Evolutionary conservation across 1,284 basidiomycete genomes (phyloP).

Genomic region (Malassezia pachydermatis): DNA sequence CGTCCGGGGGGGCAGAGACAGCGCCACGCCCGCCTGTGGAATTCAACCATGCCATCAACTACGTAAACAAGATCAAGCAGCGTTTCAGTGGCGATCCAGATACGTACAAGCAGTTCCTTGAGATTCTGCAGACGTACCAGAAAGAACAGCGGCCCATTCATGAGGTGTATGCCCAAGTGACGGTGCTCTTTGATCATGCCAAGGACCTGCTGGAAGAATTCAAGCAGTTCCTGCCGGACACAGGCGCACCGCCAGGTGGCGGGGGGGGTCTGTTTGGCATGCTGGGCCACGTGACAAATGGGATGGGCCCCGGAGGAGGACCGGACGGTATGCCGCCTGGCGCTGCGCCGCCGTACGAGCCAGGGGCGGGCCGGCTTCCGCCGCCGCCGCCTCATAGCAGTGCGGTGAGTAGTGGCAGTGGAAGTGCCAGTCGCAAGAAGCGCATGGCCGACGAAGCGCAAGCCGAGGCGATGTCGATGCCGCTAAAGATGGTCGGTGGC

Average conservation of each 20-base stretch:
- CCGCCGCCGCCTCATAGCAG: slow-evolving; percentile 45
- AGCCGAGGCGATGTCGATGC: neutral
- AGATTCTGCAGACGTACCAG: slow-evolving; percentile 94
- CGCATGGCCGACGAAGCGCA: slow-evolving; percentile 23
- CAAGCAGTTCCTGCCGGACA: slow-evolving; percentile 85
- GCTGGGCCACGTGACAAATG: slow-evolving; percentile 48
- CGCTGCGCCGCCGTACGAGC: slow-evolving; percentile 2
- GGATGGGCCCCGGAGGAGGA: slow-evolving; percentile 22
- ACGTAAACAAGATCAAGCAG: slow-evolving; percentile 97
- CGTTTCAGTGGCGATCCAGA: slow-evolving; percentile 83
- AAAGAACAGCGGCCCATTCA: slow-evolving; percentile 80
- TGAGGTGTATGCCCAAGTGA: slow-evolving; percentile 87
- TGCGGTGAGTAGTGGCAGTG: slow-evolving; percentile 15
- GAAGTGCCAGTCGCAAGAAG: slow-evolving; percentile 28
- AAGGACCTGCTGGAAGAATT: slow-evolving; percentile 90
- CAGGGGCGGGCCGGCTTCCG: slow-evolving; percentile 9
- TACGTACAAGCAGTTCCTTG: slow-evolving; percentile 95
- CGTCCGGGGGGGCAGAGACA: slow-evolving; percentile 12
- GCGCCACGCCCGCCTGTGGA: slow-evolving; percentile 55
- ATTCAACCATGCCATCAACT: slow-evolving; percentile 95
- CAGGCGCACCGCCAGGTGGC: slow-evolving; percentile 17
- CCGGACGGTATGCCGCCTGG: neutral
- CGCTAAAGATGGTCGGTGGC: slow-evolving; percentile 7
- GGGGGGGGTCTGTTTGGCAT: slow-evolving; percentile 49
- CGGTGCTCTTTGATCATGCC: slow-evolving; percentile 79